Base-by-base conservation (phyloP, 2,329 filamentous ascomycete species). In the Aspergillus sp. region DNA sequence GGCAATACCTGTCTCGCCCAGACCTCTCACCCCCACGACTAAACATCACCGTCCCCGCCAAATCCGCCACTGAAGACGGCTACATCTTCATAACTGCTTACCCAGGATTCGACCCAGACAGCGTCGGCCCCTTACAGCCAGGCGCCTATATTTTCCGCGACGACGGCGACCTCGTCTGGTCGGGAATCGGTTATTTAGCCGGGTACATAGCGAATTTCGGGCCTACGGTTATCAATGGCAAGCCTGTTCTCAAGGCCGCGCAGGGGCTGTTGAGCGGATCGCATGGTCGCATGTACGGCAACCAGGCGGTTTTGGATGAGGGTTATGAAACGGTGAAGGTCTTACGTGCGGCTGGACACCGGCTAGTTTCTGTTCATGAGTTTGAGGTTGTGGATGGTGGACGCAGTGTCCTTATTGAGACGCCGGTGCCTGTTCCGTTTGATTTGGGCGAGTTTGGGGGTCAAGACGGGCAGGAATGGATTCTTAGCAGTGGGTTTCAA, bases 141-240 rank as follows among this genome's bases (percentile, higher is more conserved):
- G 81, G 73, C 0, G 79, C 82, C 0, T 85, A 85, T 64, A 85
- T 85, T 62, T 79, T 84, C 61, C 75, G 77, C 5, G 77, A 83
- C 61, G 70, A 82, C 33, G 83, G 83, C 1, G 81, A 84, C 48
- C 73, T 86, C 0, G 73, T 86, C 19, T 86, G 82, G 82, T 85
- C 82, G 0, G 81, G 83, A 1, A 81, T 82, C 51, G 77, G 76
- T 3, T 79, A 80, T 78, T 76, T 40, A 79, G 79, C 65, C 83
- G 81, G 78, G 68, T 15, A 33, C 20, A 20, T 49, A 3, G 46
- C 46, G 4, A 39, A 49, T 22, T 49, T 49, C 30, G 33, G 46
- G 2, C 46, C 46, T 3, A 37, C 46, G 0, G 17, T 37, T 13
- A 39, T 49, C 11, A 12, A 49, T 17, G 30, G 30, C 77, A 0